These are phyloP conservation scores for Aureobasidium sp. DNA, from an alignment of 2,329 filamentous ascomycete genomes.

Conservation along the genomic window DNA sequence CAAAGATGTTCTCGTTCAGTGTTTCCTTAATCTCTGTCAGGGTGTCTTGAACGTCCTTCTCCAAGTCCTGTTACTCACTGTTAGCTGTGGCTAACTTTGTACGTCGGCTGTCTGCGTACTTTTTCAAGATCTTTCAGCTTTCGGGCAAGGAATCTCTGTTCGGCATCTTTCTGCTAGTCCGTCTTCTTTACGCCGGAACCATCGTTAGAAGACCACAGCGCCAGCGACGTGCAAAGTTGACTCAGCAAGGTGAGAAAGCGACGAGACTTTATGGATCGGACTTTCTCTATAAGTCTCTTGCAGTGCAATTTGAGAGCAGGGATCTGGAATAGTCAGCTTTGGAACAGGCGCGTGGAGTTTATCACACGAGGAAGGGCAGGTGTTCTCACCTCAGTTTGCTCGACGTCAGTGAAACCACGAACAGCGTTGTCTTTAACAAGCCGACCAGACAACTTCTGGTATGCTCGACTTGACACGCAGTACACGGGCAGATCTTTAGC, in stretches of 20 bases:
- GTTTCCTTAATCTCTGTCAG: constrained; percentile 32
- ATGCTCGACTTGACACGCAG: constrained; percentile 54
- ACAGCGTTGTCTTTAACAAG: constrained; percentile 44
- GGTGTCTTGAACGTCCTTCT: constrained; percentile 31
- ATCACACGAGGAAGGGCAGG: too few relatives aligned
- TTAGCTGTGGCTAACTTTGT: not conserved
- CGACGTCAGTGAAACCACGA: constrained; percentile 41
- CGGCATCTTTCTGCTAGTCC: constrained; percentile 29
- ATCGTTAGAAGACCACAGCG: constrained; percentile 40
- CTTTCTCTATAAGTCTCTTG: constrained; percentile 46
- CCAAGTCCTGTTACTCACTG: constrained; percentile 24
- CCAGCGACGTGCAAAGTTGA: constrained; percentile 45
- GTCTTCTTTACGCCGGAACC: constrained; percentile 33
- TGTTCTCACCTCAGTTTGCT: constrained; percentile 41
- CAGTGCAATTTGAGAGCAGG: constrained; percentile 52
- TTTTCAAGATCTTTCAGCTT: constrained; percentile 33
- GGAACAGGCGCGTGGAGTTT: not conserved
- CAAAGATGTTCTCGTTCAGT: constrained; percentile 38
- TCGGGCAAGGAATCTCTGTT: constrained; percentile 30
- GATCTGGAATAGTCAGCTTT: constrained; percentile 24
- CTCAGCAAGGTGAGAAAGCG: constrained; percentile 44
- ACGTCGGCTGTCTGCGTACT: not conserved
- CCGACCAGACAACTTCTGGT: constrained; percentile 52
- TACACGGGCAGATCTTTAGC: constrained; percentile 52
- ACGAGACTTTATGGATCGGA: constrained; percentile 35